Evolutionary conservation across 805 yeast species (phyloP), one percentile per base, ranked within the genome.

Genomic region (Saturnispora diversa): DNA sequence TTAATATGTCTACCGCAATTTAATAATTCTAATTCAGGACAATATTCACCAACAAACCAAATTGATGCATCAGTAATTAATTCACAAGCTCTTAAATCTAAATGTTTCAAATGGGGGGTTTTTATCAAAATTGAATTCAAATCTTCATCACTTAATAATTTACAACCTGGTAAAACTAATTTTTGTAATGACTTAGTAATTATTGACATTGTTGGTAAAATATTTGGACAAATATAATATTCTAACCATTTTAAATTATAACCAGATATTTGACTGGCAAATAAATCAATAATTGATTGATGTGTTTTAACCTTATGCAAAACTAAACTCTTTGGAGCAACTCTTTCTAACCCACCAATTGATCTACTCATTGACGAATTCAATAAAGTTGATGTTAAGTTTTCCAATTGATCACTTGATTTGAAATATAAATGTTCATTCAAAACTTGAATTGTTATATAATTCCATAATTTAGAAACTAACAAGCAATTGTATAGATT

Each of bases 21-120:
- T 26, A 87, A 62, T n/a, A 67, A 60, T 35, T 63, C 64, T 24
- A 88, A 66, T 15, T 68, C 58, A 1, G 60, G 67, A 58, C 95
- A 86, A 44, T 68, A 60, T 24, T 66, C 56, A 0, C 86, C 82
- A 24, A 88, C 59, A n/a, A 74, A 69, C 43, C 78, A 75, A 19
- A 88, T 62, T 1, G 95, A 90, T 19, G 73, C 62, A 63, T 88
- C 96, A 3, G 85, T 69, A 13, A 88, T 74, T 42, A 65, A 62
- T 44, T 83, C 87, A 61, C 96, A 86, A 0, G 95, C 95, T 31
- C 97, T 67, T 15, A 88, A 60, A 53, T 88, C 97, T 33, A 88
- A 61, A 23, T 70, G 68, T 48, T 70, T 72, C 43, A 88, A 66
- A 29, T 67, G 68, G 7, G 82, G 80, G 49, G 88, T 75, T 36